Conservation (phyloP, 2,329 filamentous ascomycete genomes). For the Elsinoe arachidis region DNA sequence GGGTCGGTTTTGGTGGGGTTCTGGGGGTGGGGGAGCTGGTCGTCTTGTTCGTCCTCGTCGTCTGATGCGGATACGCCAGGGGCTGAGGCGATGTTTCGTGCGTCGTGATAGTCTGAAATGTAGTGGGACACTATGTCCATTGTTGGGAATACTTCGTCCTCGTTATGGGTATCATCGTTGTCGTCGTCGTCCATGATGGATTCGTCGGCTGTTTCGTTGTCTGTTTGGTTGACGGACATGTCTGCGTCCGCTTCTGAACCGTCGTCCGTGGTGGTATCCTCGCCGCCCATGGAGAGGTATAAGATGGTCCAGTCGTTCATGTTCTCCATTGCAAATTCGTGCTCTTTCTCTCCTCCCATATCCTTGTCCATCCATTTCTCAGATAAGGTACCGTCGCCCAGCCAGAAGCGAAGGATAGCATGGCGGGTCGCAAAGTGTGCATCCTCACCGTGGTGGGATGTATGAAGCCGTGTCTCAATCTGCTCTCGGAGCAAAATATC, state of each 20-base stretch:
- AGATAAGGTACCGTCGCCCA: neutral
- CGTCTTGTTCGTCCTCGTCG: neutral
- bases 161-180: neutral
- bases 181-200: conserved; percentile 9
- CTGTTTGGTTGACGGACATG: conserved; percentile 12
- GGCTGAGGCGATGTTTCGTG: conserved; percentile 13
- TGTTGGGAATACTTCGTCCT: conserved; percentile 1
- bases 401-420: conserved; percentile 12
- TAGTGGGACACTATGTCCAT: conserved; percentile 13
- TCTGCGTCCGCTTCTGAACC: conserved; percentile 11
- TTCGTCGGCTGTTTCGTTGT: conserved; percentile 10
- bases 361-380: conserved; percentile 14
- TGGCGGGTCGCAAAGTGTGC: conserved; percentile 12
- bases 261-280: neutral
- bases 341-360: conserved; percentile 13
- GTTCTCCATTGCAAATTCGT: conserved; percentile 14
- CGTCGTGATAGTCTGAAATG: conserved; percentile 12
- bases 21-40: neutral
- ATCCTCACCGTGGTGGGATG: neutral
- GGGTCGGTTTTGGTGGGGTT: neutral
- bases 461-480: conserved; percentile 10
- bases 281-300: conserved; percentile 11
- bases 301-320: conserved; percentile 13
- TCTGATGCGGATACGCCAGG: conserved; percentile 1
- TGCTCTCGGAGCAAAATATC: conserved; percentile 12